Evolutionary conservation across 768 basidiomycete species (phyloP).

Genomic region (Exidia glandulosa): DNA sequence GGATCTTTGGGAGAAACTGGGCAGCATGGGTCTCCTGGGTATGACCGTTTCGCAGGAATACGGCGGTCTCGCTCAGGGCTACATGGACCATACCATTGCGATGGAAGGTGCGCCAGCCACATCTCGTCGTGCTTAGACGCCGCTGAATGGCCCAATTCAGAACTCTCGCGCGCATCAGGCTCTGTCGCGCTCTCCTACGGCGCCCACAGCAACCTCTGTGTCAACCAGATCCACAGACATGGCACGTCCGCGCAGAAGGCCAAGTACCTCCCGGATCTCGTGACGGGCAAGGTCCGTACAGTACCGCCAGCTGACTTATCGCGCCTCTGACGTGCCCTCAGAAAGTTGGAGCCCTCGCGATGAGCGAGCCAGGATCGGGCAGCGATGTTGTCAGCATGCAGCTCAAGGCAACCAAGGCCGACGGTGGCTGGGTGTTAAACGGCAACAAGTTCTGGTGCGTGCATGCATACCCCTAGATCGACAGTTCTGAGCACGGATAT

Average conservation of each 20-base stretch:
- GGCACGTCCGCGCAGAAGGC: conserved; percentile 74
- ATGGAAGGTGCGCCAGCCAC: conserved; percentile 56
- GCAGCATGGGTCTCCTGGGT: conserved; percentile 86
- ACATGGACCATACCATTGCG: conserved; percentile 78
- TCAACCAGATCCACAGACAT: conserved; percentile 74
- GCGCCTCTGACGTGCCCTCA: not conserved
- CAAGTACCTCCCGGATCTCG: conserved; percentile 73
- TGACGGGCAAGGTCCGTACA: conserved; percentile 42
- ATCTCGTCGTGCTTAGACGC: not conserved
- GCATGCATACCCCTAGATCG: not conserved
- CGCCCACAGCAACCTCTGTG: conserved; percentile 83
- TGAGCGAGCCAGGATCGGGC: conserved; percentile 88
- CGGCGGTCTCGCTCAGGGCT: conserved; percentile 75
- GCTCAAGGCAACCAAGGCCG: conserved; percentile 65
- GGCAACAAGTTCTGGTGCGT: conserved; percentile 89
- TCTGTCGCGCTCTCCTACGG: conserved; percentile 89
- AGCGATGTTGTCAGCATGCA: conserved; percentile 96
- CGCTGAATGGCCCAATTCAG: conserved; percentile 7
- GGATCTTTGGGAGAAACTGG: conserved; percentile 84
- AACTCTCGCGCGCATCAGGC: conserved; percentile 80
- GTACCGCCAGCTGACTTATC: not conserved
- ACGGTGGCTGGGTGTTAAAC: conserved; percentile 69
- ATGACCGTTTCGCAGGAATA: conserved; percentile 72
- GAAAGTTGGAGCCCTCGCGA: conserved; percentile 83
- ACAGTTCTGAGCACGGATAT: not conserved